Base-by-base conservation (phyloP, 208 protist species). In the Trypanosoma platydactyli region DNA sequence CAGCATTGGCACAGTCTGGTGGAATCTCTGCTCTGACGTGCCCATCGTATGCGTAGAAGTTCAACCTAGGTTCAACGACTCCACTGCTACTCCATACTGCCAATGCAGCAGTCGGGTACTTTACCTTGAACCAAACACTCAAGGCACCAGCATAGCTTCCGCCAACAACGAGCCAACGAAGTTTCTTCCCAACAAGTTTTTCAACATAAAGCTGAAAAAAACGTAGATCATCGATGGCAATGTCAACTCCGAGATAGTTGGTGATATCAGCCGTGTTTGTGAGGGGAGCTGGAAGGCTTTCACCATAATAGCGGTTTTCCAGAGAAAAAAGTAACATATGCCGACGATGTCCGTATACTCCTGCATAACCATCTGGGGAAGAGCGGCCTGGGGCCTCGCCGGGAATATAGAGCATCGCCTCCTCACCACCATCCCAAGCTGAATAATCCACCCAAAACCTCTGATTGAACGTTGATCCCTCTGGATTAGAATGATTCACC, bases 241-340 rank as follows among this genome's bases (percentile, higher is more conserved):
- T 69, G 50, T 80, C 67, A 27, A 78, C 69, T 33, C 7, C 71
- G 16, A 86, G 51, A 24, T 73, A 71, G 18, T 71, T 71, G 22
- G 30, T 63, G 15, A 83, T 24, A 2, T 60, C 51, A 12, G 38
- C 44, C 12, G 45, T 60, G n/a, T 75, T 38, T 1, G 66, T 78
- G n/a, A 81, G 68, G 5, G 64, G 49, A 41, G 40, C 56, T 1
- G 77, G 72, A 18, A 83, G 20, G 59, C 72, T 80, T 58, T 83
- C 52, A 24, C 76, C 76, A 59, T 86, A 80, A 44, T 72, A 83
- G 18, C 80, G 72, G 52, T 83, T 75, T 66, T 82, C 80, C 30
- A 85, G 64, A 0, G 69, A 48, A 33, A 85, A 62, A 55, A 81
- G 42, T 16, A 76, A 45, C 42, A 77, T 62, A 40, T 59, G 30